Percentiles rank a stretch among this genome's conserved stretches.
Conservation (phyloP, 176 grass and related monocot genomes). For the Carex scoparia region DNA sequence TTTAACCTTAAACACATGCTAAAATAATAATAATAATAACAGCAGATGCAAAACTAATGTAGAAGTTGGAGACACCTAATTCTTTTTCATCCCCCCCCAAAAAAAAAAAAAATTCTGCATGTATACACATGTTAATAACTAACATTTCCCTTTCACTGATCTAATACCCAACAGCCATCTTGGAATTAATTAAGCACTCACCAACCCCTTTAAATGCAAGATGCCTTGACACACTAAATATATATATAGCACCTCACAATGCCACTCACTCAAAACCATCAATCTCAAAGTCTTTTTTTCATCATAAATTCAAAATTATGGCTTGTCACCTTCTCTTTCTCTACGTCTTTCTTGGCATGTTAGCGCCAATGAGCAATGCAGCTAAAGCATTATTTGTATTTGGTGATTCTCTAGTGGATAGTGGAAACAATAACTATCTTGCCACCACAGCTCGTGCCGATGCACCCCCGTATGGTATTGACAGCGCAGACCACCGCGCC, state of each 20-base stretch:
- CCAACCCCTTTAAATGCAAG: constrained; percentile 16
- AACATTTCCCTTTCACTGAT: neutral
- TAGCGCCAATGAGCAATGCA: constrained; percentile 10
- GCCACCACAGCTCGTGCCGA: constrained; percentile 63
- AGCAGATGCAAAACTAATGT: neutral
- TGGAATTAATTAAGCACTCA: neutral
- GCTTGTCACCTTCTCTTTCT: neutral
- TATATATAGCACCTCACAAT: neutral
- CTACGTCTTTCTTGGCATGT: constrained; percentile 13
- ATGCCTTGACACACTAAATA: constrained; percentile 1
- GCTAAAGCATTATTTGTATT: constrained; percentile 93
- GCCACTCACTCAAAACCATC: neutral
- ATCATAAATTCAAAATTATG: constrained; percentile 16
- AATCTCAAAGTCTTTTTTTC: neutral
- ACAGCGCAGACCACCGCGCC: constrained; percentile 53
- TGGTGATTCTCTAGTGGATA: constrained; percentile 93
- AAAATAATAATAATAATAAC: no score
- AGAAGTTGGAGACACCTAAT: neutral
- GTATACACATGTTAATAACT: neutral
- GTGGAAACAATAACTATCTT: constrained; percentile 92
- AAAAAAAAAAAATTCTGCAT: neutral
- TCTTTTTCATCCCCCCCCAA: neutral
- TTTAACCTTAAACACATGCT: no score
- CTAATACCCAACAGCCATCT: neutral
- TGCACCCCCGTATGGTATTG: constrained; percentile 75